Evolutionary conservation across 805 yeast species (phyloP), one percentile per base, ranked within the genome.

Genomic region (Suhomyces faveliae): DNA sequence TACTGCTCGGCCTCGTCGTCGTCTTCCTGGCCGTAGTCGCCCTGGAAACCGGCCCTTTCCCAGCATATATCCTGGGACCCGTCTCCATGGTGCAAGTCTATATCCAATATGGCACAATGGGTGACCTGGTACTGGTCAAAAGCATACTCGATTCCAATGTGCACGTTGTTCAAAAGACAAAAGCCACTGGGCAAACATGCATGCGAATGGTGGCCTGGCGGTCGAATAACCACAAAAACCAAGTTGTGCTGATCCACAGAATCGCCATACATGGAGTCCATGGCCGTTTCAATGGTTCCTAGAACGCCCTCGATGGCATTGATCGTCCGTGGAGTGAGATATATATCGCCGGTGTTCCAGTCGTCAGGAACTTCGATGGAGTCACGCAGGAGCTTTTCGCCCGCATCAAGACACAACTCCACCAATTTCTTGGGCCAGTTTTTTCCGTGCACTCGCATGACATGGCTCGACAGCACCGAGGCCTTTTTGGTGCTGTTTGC

Each of bases 121-220:
- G 92, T 84, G 2, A 88, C 82, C 1, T 74, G 81, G 56, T 85
- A 79, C 6, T 71, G 62, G 38, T 71, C 78, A 46, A 73, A 76
- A 0, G 95, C 95, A 59, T 88, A 88, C 58, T 87, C 91, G 21
- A 86, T 81, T 2, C 86, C 89, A 27, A 89, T 80, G 50, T 88
- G 95, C 0, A 85, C 95, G 58, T 88, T 88, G 66, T 88, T 88
- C 45, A 88, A 71, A 41, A 89, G 65, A 62, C 96, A 88, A 60
- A 88, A 88, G 2, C 96, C 96, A 20, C 90, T 83, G 0, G 96
- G 96, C n/a, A 81, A 77, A 48, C 85, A 81, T 0, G 89, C 85
- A 57, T 87, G 94, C 20, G 89, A 83, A 64, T 88, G 96, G 61
- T 88, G 96, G 3, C 96, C 96, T 0, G 95, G 94, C 1, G 94